Evolutionary conservation across 2,329 filamentous ascomycete species (phyloP), one percentile per base, ranked within the genome.

Genomic region (Pseudogymnoascus sp.): DNA sequence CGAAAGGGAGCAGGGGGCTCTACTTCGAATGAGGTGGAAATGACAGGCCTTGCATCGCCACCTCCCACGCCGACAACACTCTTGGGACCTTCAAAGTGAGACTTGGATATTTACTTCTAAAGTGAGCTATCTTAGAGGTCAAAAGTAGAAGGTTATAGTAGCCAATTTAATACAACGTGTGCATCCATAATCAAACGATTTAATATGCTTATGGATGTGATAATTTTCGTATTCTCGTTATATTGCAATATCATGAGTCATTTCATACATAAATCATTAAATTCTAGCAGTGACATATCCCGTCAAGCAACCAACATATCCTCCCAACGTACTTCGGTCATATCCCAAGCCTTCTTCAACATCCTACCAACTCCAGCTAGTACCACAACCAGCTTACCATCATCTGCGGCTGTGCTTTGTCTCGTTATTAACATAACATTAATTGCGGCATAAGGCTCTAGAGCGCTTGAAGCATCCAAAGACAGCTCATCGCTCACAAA

Each of bases 351-450:
- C 11, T 56, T 56, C 28, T 36, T 56, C 28, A 56, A 18, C 50
- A 56, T 56, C 28, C 28, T 56, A 56, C 50, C 50, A 21, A 56
- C 50, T 14, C 50, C 50, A 1, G 28, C 28, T 34, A 28, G n/a
- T 18, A 56, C 28, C n/a, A 56, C 50, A 21, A 34, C 1, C n/a
- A 28, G 16, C 28, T 34, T 21, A 2, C 1, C 28, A 1, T 7
- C n/a, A 34, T 56, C 0, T 53, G 2, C 0, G 16, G 28, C 2
- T 5, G 28, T 11, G 10, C 50, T 16, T 36, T 36, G 28, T 5
- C 50, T 56, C 4, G 50, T 36, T 56, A 56, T 56, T 8, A 56
- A 56, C 50, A 56, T 56, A 8, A 56, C 50, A 14, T 56, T 56
- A 36, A 21, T 3, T 0, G 16, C 50, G 14, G 50, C 2, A 2